Evolutionary conservation across 345 rosid species (phyloP).

Genomic region (Pseudoturritis turrita): DNA sequence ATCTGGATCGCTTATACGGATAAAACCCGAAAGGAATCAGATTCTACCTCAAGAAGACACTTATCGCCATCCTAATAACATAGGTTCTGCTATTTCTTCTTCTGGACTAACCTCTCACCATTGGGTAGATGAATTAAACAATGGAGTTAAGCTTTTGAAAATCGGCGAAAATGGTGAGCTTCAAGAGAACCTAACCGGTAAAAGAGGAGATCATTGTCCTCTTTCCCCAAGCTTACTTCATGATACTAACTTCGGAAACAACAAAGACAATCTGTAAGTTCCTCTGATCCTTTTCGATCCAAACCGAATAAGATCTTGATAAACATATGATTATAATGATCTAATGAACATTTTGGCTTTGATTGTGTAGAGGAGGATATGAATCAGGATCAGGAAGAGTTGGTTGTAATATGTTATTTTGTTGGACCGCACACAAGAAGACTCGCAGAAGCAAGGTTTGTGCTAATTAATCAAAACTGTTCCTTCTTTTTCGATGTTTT

Average conservation of each 20-base stretch:
- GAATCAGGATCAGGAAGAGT: slow-evolving; percentile 76
- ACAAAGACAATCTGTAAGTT: slow-evolving; percentile 83
- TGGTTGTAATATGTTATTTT: slow-evolving; percentile 78
- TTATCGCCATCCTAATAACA: slow-evolving; percentile 39
- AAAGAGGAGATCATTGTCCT: slow-evolving; percentile 48
- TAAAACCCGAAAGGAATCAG: slow-evolving; percentile 89
- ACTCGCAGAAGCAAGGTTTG: slow-evolving; percentile 61
- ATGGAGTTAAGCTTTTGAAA: slow-evolving; percentile 63
- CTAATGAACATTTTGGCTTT: slow-evolving; percentile 2
- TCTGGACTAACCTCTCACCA: slow-evolving; percentile 51
- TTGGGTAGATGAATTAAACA: slow-evolving; percentile 67
- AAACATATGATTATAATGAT: neutral
- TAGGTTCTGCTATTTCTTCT: slow-evolving; percentile 49
- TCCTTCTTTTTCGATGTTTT: neutral
- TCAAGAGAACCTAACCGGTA: slow-evolving; percentile 50
- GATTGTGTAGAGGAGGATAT: slow-evolving; percentile 60
- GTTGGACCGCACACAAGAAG: slow-evolving; percentile 65
- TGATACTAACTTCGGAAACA: slow-evolving; percentile 42
- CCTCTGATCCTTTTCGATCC: neutral
- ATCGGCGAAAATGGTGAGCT: slow-evolving; percentile 45
- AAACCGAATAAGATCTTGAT: neutral
- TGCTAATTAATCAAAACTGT: neutral
- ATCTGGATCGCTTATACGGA: slow-evolving; percentile 48
- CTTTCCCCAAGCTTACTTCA: slow-evolving; percentile 90
- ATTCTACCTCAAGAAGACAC: slow-evolving; percentile 78